Evolutionary conservation across 345 rosid species (phyloP), one percentile per base, ranked within the genome.

Genomic region (Aquilaria sinensis): DNA sequence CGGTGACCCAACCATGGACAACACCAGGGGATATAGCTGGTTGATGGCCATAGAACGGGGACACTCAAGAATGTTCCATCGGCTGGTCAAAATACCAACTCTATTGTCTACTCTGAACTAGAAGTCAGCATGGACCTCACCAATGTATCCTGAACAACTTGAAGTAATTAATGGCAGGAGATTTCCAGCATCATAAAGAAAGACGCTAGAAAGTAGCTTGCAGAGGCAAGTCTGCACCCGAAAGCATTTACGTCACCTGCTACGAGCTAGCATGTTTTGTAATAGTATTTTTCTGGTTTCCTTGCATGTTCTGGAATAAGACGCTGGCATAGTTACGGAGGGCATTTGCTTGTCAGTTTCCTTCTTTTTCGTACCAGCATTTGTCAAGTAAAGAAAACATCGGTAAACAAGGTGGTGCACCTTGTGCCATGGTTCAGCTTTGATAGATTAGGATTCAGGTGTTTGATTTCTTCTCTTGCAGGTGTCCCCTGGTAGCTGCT

Each of bases 351-450:
- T 16, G 23, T 16, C 23, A 16, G 23, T 16, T 16, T 16, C 23
- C 23, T 16, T 16, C 23, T 16, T 16, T 16, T 16, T 48, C 14
- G 10, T 10, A 2, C 2, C 2, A 53, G 30, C 31, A 15, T 55
- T 0, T 30, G 16, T 55, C 30, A 55, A 68, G 62, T 51, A 47
- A 13, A 57, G 54, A 29, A 12, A 65, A 48, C 10, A 48, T 16
- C 23, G 23, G 47, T 12, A 13, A 37, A 16, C 2, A 62, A n/a
- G 33, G 53, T 30, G 51, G 9, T 33, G 4, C 65, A 89, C 96
- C 94, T 90, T 90, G 76, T 87, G 89, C 97, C 96, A 90, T 52
- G 97, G 96, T 56, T 88, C 96, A 77, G 97, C 85, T 81, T 88
- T 90, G 12, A 90, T 88, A 87, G 88, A 76, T 89, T 78, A 61